These are phyloP conservation scores for Fraxinus greggii DNA, from an alignment of 305 asterid genomes.

Conservation along the genomic window DNA sequence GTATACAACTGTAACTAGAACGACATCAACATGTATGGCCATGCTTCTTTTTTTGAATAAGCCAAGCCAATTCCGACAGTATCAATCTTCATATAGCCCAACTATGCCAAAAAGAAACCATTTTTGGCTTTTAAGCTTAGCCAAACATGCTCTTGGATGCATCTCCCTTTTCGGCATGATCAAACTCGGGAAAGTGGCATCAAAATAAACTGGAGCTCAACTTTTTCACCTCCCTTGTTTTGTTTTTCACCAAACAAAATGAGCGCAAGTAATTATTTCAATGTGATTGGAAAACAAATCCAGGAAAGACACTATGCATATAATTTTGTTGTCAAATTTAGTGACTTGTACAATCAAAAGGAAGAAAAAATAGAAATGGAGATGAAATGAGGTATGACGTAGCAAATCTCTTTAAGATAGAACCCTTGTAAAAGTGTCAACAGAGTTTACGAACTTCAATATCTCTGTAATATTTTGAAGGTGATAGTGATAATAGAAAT, in stretches of 20 bases:
- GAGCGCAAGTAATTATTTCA: not conserved
- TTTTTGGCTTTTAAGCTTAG: not conserved
- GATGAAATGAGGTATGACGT: not conserved
- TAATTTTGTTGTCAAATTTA: not conserved
- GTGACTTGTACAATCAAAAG: not conserved
- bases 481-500: too few relatives aligned
- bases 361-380: not conserved
- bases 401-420: too few relatives aligned
- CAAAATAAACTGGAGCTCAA: slow-evolving; percentile 62
- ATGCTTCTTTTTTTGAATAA: not conserved
- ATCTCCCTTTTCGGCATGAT: slow-evolving; percentile 72
- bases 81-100: not conserved
- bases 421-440: too few relatives aligned
- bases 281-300: not conserved
- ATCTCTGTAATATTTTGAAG: not conserved
- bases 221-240: slow-evolving; percentile 84
- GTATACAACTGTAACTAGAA: not conserved
- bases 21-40: not conserved
- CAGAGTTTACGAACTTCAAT: not conserved
- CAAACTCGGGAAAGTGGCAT: slow-evolving; percentile 69
- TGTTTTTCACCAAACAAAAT: slow-evolving; percentile 26
- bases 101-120: not conserved
- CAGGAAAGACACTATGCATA: not conserved
- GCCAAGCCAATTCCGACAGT: not conserved
- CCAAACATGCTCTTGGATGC: slow-evolving; percentile 26